Base-by-base conservation (phyloP, 106 monocot genomes). In the Dioscorea alata region DNA sequence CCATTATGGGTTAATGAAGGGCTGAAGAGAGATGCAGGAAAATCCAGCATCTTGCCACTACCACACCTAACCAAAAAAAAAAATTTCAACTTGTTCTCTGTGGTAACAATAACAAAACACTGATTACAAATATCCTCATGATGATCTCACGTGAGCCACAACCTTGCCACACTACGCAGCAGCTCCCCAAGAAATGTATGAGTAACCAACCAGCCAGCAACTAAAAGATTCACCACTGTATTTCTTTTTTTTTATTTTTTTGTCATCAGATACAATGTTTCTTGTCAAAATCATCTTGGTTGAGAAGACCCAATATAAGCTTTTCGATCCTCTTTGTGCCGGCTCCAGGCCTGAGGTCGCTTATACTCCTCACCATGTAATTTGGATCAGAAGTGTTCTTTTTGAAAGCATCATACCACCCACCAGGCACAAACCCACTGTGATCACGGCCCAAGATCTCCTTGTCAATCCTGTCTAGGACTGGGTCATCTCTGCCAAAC, bases 401-500 rank as follows among this genome's bases (percentile, higher is more conserved):
- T 7, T 64, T 75, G 18, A 67, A 16, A 8, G 63, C 53, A 60
- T 72, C 78, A 48, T 42, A 80, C 94, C 94, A 94, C 31, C 83
- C 80, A 19, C 88, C 81, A 16, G 80, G 76, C 22, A 76, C 79
- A 50, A 90, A 88, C 6, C 80, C 83, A 12, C 76, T 72, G 12
- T 76, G 58, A 49, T 81, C 65, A 19, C 85, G 70, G 21, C 65
- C 72, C 66, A 94, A 64, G 4, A 94, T 68, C 50, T 88, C 90
- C 62, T 50, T 68, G 65, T 94, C 94, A 12, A 94, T 90, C 73
- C 73, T 82, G 66, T 94, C 94, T 0, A 94, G 84, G 23, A 90
- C 82, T 8, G 81, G 74, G n/a, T 88, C 78, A 16, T 88, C 75
- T 21, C 81, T 64, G 10, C 61, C 67, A 61, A 81, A 81, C 19